Conservation (phyloP, 441 rosid genomes). For the Macaranga tanarius region DNA sequence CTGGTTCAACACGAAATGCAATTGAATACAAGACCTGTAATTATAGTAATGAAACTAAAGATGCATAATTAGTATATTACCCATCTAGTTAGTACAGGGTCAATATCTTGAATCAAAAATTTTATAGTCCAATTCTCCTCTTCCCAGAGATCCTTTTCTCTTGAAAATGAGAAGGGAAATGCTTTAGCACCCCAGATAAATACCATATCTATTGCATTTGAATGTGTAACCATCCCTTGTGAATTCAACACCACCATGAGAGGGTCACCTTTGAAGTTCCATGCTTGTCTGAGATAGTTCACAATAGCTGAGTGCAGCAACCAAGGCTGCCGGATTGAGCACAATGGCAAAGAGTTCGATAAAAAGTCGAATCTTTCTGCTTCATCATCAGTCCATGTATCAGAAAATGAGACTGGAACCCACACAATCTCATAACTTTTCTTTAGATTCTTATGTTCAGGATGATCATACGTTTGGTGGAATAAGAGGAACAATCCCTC, state of each 20-base stretch:
- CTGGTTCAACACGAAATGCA: conserved; percentile 36
- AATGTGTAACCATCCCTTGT: conserved; percentile 52
- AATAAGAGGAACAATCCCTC: conserved; percentile 56
- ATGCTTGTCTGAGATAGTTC: conserved; percentile 49
- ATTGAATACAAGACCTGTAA: conserved; percentile 21
- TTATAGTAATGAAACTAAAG: background rate
- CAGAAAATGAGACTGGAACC: conserved; percentile 55
- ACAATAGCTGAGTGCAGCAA: conserved; percentile 43
- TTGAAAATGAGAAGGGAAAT: conserved; percentile 62
- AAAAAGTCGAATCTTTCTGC: conserved; percentile 37
- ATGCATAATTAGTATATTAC: conserved; percentile 36
- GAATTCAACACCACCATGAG: conserved; percentile 59
- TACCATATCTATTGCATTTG: conserved; percentile 69
- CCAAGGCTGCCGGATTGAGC: conserved; percentile 59
- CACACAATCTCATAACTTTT: conserved; percentile 55
- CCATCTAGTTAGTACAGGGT: conserved; percentile 48
- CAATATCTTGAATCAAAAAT: conserved; percentile 51
- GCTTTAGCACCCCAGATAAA: conserved; percentile 73
- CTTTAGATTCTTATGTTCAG: conserved; percentile 34
- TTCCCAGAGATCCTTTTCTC: conserved; percentile 71
- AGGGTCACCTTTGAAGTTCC: conserved; percentile 51
- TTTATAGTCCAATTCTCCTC: conserved; percentile 51
- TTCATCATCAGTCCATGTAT: conserved; percentile 56
- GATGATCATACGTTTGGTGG: conserved; percentile 57
- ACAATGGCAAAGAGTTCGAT: conserved; percentile 62